Evolutionary conservation across 2,329 filamentous ascomycete species (phyloP), one percentile per base, ranked within the genome.

Genomic region (Bipolaris gigantea): DNA sequence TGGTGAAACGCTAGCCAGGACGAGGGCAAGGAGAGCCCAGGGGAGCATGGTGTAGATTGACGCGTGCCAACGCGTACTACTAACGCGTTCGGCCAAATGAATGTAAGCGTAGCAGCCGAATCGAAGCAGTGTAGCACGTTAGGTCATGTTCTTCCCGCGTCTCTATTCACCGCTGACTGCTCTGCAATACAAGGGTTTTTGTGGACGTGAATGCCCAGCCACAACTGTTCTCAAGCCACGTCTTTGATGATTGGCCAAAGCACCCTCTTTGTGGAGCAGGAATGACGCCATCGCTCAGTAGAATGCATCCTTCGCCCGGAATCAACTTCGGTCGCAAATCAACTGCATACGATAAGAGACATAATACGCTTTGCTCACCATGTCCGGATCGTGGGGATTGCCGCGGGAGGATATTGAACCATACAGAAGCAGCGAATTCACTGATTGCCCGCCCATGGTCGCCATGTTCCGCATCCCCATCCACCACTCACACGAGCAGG

Each of bases 11-110:
- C 64, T 44, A 15, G 59, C 54, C 45, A 58, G 55, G 36, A 63
- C 44, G 32, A 63, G 53, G 35, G 43, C 56, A 36, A 66, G 48
- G 42, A 69, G 54, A 40, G 62, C 52, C 13, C 56, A 49, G 33
- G 63, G 52, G 35, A 68, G 60, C 49, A 61, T 57, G 55, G 62
- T 69, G 46, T 39, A 43, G 16, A 43, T 35, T 27, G 52, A 57
- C 54, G 49, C 56, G 55, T 48, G 49, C 32, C 25, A 27, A 10
- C 25, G 25, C 25, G 25, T 8, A 27, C 25, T 8, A 27, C 25
- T 16, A 48, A 47, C 45, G 53, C 58, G 53, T 41, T 40, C 27
- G 35, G 39, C 41, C 44, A 42, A 45, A 54, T 27, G 40, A 32
- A 16, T 25, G 11, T 46, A 32, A 40, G 39, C 33, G 43, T 27